Base-by-base conservation (phyloP, 1,284 basidiomycete genomes). In the Agaricales sp. region DNA sequence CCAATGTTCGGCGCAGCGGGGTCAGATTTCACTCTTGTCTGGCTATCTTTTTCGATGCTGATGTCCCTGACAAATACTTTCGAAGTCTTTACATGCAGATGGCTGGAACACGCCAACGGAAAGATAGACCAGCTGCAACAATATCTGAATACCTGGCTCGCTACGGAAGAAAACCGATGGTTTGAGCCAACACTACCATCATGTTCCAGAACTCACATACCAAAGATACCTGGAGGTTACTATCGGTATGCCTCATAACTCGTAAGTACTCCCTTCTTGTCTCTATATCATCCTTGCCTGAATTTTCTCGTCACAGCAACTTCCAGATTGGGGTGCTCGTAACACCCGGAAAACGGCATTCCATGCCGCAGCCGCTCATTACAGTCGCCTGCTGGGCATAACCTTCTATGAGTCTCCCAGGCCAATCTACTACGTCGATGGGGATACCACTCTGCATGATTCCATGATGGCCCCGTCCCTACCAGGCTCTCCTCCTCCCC, bases 111-210 rank as follows among this genome's bases (percentile, higher is more conserved):
- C 85, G 1, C 80, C 85, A 1, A 61, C 83, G 19, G 73, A 50
- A 87, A 83, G 61, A 60, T 88, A 2, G 84, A 88, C 54, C 69
- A 69, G 25, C 70, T 88, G 8, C 80, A 85, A 59, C 68, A 72
- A 50, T 69, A 66, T 51, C 60, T 88, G 51, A 87, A 87, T 54
- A 70, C 77, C 43, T 88, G 85, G 86, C 69, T 88, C 3, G 67
- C 74, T 37, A 83, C 78, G 2, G 85, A 88, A 57, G 79, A 84
- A 59, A 83, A 87, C 58, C 68, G 85, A 26, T 87, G 84, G 82
- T 87, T 73, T 58, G 71, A 81, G 49, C 78, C 85, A 71, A 68
- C 19, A 87, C 85, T 4, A 74, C 70, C 41, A 67, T 87, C 51
- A 73, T 65, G 12, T 59, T 84, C 30, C 80, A 83, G 58, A 67